Evolutionary conservation across 169 alveolate species (phyloP), one percentile per base, ranked within the genome.

Genomic region (Babesia microti): DNA sequence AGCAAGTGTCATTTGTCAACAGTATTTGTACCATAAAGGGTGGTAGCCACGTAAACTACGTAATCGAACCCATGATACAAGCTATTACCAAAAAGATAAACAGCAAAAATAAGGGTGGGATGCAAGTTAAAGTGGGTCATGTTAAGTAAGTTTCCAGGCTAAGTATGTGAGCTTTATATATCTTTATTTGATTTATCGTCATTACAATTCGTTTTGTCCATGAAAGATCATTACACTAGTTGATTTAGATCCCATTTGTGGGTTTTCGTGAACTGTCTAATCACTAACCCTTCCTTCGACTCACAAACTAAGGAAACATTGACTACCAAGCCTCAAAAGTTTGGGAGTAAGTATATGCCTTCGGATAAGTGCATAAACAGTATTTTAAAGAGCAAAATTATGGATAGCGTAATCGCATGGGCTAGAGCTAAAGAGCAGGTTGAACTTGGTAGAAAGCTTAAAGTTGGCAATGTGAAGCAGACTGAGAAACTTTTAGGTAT

Each of bases 241-340:
- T 40, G 37, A 12, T 37, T 56, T 54, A 59, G 68, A 54, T 78
- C 79, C 48, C 95, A 92, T 68, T 72, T 92, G 30, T 92, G 95
- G 96, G 83, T 94, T 29, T 97, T 97, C 74, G 94, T 97, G 36
- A 94, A 93, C 68, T 87, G 98, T 40, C 85, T 81, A 51, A 91
- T 97, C 39, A 98, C 83, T 56, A 97, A 97, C 78, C 99, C 99
- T 0, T 87, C 99, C 4, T 97, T 97, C 78, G 99, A 97, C 68
- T 94, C 99, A 9, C 97, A 97, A 68, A 97, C 99, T 2, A 95
- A 85, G 72, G 99, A 95, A 52, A 88, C 97, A 17, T 61, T 95
- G 51, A 93, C 98, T 0, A 84, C 97, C 22, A 92, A 91, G 47
- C 72, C 81, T 0, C 68, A 76, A 7, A 79, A 83, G 33, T 92